Base-by-base conservation (phyloP, 2,329 filamentous ascomycete species). In the Scytalidium sp. region DNA sequence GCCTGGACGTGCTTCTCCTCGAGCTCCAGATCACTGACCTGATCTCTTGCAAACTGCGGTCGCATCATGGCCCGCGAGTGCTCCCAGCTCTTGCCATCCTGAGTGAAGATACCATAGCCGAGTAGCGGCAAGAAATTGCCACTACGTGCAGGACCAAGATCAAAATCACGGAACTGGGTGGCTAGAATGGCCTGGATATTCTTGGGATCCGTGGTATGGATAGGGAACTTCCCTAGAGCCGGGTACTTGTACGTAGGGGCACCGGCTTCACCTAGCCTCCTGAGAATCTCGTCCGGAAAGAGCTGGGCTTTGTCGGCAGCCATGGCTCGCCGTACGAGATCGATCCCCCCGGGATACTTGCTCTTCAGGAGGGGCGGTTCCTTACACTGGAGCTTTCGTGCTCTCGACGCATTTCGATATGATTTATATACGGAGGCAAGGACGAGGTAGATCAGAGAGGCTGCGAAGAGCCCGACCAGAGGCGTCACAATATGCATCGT, bases 1-100 rank as follows among this genome's bases (percentile, higher is more conserved):
- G 81, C 75, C 49, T 79, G 71, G 2, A 88, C 75, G 65, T 93
- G 88, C 17, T 74, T 72, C 62, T 92, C 87, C 55, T 90, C 84
- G 49, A 86, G 80, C 25, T 83, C 75, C 27, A 93, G 71, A 63
- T 93, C 87, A 29, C 83, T 82, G 40, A 81, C 70, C 63, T 81
- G 76, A 51, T 79, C 75, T 9, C 76, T 66, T 5, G 75, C 70
- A 55, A 82, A 82, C 53, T 77, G 73, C 0, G 80, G 81, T 10
- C 78, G 70, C 43, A 85, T 70, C 63, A 81, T 69, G 7, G 73
- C 69, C 10, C 63, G 42, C 0, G 60, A 64, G 45, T 60, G 60
- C 41, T 62, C 57, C 64, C 64, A 66, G 9, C 45, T 47, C 17
- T 52, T 47, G 13, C 64, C 64, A 50, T 66, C 61, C 21, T 61